Evolutionary conservation across 169 alveolate species (phyloP), one percentile per base, ranked within the genome.

Genomic region (Plasmodium inui): DNA sequence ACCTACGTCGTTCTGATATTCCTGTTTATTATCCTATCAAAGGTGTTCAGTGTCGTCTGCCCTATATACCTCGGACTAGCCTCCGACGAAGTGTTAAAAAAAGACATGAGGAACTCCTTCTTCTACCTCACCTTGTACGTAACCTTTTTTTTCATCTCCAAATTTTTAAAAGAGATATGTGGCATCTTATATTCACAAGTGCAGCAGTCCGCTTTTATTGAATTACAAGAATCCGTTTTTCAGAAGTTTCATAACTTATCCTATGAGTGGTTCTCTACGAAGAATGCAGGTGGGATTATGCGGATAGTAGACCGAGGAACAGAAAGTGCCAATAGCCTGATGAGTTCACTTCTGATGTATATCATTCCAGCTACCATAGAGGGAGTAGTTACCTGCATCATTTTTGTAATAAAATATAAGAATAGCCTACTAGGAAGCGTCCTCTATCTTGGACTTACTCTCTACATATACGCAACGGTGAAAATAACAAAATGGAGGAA

Each of bases 401-500:
- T 89, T 22, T 89, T 89, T 89, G 76, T 89, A n/a, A 32, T 73
- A n/a, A 89, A 89, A 73, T 89, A 89, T 79, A 78, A 89, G 2
- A 89, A 73, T 67, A 50, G 90, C 46, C 17, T 89, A 0, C 44
- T 89, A 17, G 94, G 94, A 14, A 89, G 90, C 7, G 61, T 89
- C n/a, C 50, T 89, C 9, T 61, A 57, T n/a, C 19, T 89, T 7
- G 94, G 94, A 1, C 82, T 89, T 79, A 89, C 90, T 0, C 71
- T 57, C 28, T 89, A 89, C 71, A 89, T 73, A 79, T 89, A 89
- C 41, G 82, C 95, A 14, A 96, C 97, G 0, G 93, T 96, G 72
- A 71, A 92, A 61, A 93, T 86, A 12, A 95, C 97, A 3, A 91
- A 96, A 76, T 92, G 96, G 96, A 78, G 97, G 30, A 95, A 91